Evolutionary conservation across 148 eudicot species (phyloP), one percentile per base, ranked within the genome.

Genomic region (Mesembryanthemum crystallinum): DNA sequence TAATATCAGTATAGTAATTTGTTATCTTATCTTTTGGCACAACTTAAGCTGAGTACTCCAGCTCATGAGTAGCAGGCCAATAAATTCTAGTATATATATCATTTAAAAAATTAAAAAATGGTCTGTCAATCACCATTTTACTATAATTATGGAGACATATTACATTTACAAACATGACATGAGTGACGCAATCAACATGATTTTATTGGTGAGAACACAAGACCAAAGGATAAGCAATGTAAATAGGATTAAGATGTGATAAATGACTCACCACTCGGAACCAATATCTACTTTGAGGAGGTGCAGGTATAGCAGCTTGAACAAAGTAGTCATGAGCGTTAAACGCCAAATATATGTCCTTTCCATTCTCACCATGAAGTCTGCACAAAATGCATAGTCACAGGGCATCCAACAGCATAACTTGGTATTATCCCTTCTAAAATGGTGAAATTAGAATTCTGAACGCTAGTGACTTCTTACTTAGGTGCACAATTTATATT

Each of bases 241-340:
- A 58, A 37, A 5, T 47, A 21, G 8, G 52, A 61, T 6, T 49
- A 64, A 64, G 35, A n/a, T 58, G 49, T 37, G 20, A 57, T 30
- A 70, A 73, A 83, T 32, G 70, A 86, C 97, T 88, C 69, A 95
- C 98, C 98, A 95, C 96, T 78, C 98, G 92, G 64, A 83, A 87
- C 98, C 98, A 95, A 28, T 52, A 85, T 82, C 85, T 82, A n/a
- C 76, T 80, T 67, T 71, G 84, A 20, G 96, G 98, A 15, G 97
- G 91, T 43, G 91, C 77, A 35, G 98, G 98, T 57, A 95, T 82
- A 23, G 82, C 67, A 73, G 79, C 82, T 86, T 86, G 73, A 67
- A 95, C 92, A 81, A 73, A 88, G 79, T 80, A 95, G 76, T 89
- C 90, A 77, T 95, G 98, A 63, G 97, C 92, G 71, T 95, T 95